Base-by-base conservation (phyloP, 495 filamentous ascomycete species). In the Lasiosphaeria miniovina region DNA sequence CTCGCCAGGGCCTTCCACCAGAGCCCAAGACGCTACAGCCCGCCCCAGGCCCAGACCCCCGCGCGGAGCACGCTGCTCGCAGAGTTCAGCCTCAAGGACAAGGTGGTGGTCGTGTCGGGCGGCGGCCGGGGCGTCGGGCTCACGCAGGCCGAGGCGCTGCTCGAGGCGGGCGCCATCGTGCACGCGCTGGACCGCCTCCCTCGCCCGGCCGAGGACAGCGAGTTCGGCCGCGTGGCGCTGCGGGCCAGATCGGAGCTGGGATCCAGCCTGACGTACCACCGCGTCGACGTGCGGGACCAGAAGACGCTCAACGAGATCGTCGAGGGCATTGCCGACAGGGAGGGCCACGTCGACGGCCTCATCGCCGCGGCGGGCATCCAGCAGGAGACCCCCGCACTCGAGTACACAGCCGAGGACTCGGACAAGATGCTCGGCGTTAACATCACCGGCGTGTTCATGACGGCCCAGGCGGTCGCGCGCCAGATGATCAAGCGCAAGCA, bases 291-390 rank as follows among this genome's bases (percentile, higher is more conserved):
- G 32, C 87, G 90, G n/a, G 85, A 93, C 68, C 86, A 87, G 31
- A 75, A 80, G 24, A 73, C 80, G 6, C 77, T 97, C 35, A 86
- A 90, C 68, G 74, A 75, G 40, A 81, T 89, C 35, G 77, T 95
- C 49, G 77, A 80, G 60, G 78, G 77, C 11, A 95, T 96, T 52
- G 88, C 83, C 31, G 78, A 84, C 36, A 78, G 79, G 38, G 85
- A 93, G 64, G 87, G 88, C 6, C 83, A 89, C 24, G 75, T 94
- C 12, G 89, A 94, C 67, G 91, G 91, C 1, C 71, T 94, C 35
- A 84, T 95, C 60, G 89, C 89, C n/a, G 90, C 89, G 10, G 90
- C 90, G 3, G 88, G 87, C 6, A 87, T 90, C 65, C 88, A 91
- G 70, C 87, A 91, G 67, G 85, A 90, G 64, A 86, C 86, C 8